Conservation (phyloP, 2,329 filamentous ascomycete species). For the Fusarium penzigii region DNA sequence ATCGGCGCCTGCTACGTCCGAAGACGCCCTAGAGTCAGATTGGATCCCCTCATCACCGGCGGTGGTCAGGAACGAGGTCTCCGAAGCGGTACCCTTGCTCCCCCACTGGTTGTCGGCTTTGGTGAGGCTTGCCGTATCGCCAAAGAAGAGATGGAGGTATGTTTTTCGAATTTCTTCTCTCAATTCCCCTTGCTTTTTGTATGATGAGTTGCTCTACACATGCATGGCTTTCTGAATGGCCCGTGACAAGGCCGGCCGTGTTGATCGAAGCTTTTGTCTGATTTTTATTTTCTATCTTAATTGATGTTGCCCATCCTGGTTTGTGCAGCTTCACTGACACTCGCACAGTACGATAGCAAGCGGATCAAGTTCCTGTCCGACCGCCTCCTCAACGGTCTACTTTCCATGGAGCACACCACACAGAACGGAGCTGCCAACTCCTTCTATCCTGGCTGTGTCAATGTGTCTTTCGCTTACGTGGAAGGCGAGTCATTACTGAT, state of each 20-base stretch:
- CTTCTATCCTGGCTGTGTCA: slow-evolving; percentile 96
- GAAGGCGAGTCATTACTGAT: slow-evolving; percentile 97
- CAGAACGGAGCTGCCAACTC: slow-evolving; percentile 82
- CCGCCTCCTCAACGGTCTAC: slow-evolving; percentile 76
- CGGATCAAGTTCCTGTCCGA: slow-evolving; percentile 82
- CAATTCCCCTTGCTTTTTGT: slow-evolving; percentile 19
- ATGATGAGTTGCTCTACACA: slow-evolving; percentile 84
- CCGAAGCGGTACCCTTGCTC: slow-evolving; percentile 90
- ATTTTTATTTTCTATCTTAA: slow-evolving; percentile 20
- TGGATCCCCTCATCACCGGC: slow-evolving; percentile 94
- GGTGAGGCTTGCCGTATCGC: slow-evolving; percentile 94
- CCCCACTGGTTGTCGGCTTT: slow-evolving; percentile 86
- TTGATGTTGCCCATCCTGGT: slow-evolving; percentile 2
- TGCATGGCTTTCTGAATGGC: slow-evolving; percentile 88
- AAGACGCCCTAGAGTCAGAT: slow-evolving; percentile 84
- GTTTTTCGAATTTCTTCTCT: slow-evolving; percentile 38
- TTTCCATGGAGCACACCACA: slow-evolving; percentile 87
- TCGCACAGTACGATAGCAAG: slow-evolving; percentile 82
- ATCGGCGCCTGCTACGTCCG: slow-evolving; percentile 96
- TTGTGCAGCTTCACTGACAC: slow-evolving; percentile 20
- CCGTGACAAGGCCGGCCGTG: slow-evolving; percentile 58
- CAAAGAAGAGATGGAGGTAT: slow-evolving; percentile 85
- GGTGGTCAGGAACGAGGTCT: slow-evolving; percentile 95
- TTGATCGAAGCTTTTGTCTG: slow-evolving; percentile 73
- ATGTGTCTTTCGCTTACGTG: slow-evolving; percentile 97